Evolutionary conservation across 805 yeast genomes (phyloP).

Genomic region (Candida endomychidarum): DNA sequence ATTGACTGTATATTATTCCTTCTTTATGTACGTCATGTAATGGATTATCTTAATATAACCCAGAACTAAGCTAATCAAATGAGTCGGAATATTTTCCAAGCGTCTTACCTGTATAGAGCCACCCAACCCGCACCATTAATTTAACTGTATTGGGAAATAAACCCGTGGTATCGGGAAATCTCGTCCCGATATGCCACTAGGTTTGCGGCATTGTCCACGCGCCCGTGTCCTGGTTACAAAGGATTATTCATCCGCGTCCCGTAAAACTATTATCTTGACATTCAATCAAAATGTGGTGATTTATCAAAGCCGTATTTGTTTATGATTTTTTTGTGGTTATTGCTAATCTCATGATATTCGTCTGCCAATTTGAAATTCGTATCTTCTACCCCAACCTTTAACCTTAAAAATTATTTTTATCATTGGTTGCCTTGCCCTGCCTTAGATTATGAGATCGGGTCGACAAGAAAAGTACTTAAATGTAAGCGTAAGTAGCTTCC

Average conservation of each 20-base stretch:
- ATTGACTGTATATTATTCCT: background rate
- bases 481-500: too few relatives aligned
- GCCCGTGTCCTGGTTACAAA: background rate
- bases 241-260: background rate
- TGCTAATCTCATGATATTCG: too few relatives aligned
- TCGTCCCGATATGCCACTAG: background rate
- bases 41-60: too few relatives aligned
- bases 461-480: too few relatives aligned
- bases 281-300: background rate
- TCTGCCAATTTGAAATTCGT: too few relatives aligned
- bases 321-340: background rate
- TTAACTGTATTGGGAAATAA: constrained; percentile 12
- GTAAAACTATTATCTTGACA: background rate
- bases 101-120: too few relatives aligned
- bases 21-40: background rate
- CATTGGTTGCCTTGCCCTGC: too few relatives aligned
- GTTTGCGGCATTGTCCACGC: constrained; percentile 4
- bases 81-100: too few relatives aligned
- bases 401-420: too few relatives aligned
- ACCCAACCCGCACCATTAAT: constrained; percentile 3
- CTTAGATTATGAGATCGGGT: too few relatives aligned
- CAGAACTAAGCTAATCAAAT: too few relatives aligned
- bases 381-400: too few relatives aligned
- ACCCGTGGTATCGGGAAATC: constrained; percentile 10
- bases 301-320: background rate